Base-by-base conservation (phyloP, 768 basidiomycete genomes). In the Tulasnella sp. region DNA sequence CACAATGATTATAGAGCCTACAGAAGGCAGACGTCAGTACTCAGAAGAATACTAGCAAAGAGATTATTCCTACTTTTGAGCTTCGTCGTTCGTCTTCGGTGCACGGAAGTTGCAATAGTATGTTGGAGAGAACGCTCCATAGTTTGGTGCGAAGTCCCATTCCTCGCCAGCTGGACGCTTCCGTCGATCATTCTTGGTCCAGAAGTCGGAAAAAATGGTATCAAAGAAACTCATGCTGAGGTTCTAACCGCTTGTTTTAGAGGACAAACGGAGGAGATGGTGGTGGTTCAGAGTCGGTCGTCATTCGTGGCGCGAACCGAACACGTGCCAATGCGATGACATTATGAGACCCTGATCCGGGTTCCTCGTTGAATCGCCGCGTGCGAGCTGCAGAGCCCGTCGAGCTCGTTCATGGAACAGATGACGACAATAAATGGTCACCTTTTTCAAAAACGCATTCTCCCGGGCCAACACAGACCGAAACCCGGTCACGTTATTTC, bases 1-100 rank as follows among this genome's bases (percentile, higher is more conserved):
- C 31, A 80, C 79, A 58, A 40, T 82, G 81, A 48, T 82, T 82
- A 44, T 82, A 82, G 31, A 82, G 76, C 41, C 80, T 80, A 12
- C 4, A 77, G 18, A 24, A 44, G 22, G 18, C 3, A 9, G 40
- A 37, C 11, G n/a, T 48, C 46, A 75, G 74, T 42, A 24, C 44
- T 18, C 18, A n/a, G 24, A 44, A 24, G 14, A 16, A 37, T 40
- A 20, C 41, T 1, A 40, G 31, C 14, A 75, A 34, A 18, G 48
- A 4, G 12, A 75, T 8, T 3, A n/a, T 6, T 41, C 80, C n/a
- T 9, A 80, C 80, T 75, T 69, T 54, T 82, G 81, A 37, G 81
- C 81, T 60, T 82, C 79, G 16, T 80, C 74, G 60, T 82, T 78
- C 20, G 58, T 80, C 69, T 69, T 80, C 20, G 81, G 81, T 76